Base-by-base conservation (phyloP, 225 moss, liverwort and hornwort species). In the Asterella californica region DNA sequence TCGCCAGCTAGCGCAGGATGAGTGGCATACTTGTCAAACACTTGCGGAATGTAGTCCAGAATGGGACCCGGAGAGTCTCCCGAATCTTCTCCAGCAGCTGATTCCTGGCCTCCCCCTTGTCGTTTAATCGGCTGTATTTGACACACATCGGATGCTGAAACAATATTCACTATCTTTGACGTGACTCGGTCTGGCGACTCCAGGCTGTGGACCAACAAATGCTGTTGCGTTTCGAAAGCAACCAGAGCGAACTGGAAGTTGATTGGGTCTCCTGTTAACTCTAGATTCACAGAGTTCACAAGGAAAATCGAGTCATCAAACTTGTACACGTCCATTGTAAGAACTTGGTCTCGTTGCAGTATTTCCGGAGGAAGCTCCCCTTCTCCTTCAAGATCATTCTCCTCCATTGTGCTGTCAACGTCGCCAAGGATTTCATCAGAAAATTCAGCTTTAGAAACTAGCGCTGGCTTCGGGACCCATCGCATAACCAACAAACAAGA, bases 21-120 rank as follows among this genome's bases (percentile, higher is more conserved):
- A 12, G 89, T 89, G 50, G 90, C 75, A 68, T 77, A 90, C 45
- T 90, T 90, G 9, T 90, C 90, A 54, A 89, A 89, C 18, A 89
- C 83, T 11, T 88, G 90, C 38, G 86, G 84, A 6, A 92, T 70
- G 36, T 79, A 90, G 14, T 90, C 89, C 24, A 90, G 55, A 22
- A 84, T 86, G 0, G 90, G 90, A 9, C 79, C 83, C 61, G 82
- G 82, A 5, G 84, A 61, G 34, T 78, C n/a, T 76, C 36, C 21
- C 24, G 15, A 34, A 27, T 12, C 46, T 25, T n/a, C n/a, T 53
- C 48, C 32, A 34, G 10, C 0, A 10, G 71, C 36, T 52, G 52
- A 42, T 4, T 61, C 60, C 60, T 61, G 21, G 4, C 67, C 4
- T 33, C 4, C 47, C 4, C 74, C 10, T 50, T 72, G 21, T 80